Evolutionary conservation across 2,329 filamentous ascomycete genomes (phyloP), one percentile per base, ranked within the genome.

Genomic region (Fusarium succisae): DNA sequence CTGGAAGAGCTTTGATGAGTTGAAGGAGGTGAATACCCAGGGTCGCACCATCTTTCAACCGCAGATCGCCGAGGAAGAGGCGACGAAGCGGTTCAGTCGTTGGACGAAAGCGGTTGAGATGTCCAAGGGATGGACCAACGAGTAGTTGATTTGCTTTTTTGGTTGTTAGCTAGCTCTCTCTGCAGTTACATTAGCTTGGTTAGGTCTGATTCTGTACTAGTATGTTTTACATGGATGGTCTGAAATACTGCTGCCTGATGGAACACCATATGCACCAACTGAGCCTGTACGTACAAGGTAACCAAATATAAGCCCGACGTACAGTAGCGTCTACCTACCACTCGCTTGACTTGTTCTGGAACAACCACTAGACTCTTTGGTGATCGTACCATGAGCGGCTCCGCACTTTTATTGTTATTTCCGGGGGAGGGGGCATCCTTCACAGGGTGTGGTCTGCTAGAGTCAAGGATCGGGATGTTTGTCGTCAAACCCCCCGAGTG

Each of bases 21-120:
- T 95, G 53, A 90, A 91, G 80, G 86, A 91, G 62, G 91, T 94
- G 81, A 95, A 95, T 80, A 89, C 86, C 39, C 88, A 91, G 70
- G 92, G 92, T 64, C 87, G 90, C 57, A 92, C 90, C 69, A 87
- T 89, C 38, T 95, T 95, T 82, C 87, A 88, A 80, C 92, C 93
- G 6, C 83, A 88, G 63, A 91, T 94, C 70, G 83, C 86, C n/a
- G 82, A 86, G 71, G 85, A 88, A 69, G 87, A 90, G 76, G 90
- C 91, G 69, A 81, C 81, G 38, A 87, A 86, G 79, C 90, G 92
- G 84, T 94, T 94, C 79, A 87, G 86, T 76, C 88, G 89, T 75
- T 95, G 93, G 93, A 88, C 90, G 76, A 91, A 92, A 82, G 93
- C 93, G 3, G 93, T 96, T 43, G 85, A 93, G 80, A 95, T 95